Evolutionary conservation across 768 basidiomycete genomes (phyloP).

Genomic region (Guyanaporus albipodus): DNA sequence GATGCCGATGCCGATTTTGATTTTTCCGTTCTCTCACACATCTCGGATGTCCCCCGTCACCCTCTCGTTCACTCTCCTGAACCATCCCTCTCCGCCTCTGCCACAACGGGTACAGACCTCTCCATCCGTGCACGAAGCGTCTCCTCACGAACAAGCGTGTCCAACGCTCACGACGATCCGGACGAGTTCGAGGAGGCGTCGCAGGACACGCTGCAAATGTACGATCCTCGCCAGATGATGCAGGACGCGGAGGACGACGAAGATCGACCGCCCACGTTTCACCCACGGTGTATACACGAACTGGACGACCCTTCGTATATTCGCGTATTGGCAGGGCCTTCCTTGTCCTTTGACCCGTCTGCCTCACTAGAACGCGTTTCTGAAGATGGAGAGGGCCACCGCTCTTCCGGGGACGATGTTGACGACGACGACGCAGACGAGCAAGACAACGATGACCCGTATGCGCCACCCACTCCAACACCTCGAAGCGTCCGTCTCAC

Average conservation of each 20-base stretch:
- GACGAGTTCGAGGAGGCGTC: constrained; percentile 11
- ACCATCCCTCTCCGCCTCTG: constrained; percentile 31
- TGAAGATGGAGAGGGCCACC: not conserved
- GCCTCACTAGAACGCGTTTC: not conserved
- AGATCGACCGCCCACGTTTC: constrained; percentile 24
- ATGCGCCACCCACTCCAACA: constrained; percentile 19
- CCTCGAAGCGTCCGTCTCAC: constrained; percentile 40
- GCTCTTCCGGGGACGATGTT: not conserved
- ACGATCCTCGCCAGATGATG: constrained; percentile 24
- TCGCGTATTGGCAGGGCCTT: constrained; percentile 8
- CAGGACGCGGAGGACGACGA: constrained; percentile 29
- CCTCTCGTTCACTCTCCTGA: constrained; percentile 32
- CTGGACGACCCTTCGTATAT: constrained; percentile 37
- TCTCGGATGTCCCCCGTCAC: constrained; percentile 29
- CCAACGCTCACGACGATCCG: constrained; percentile 8
- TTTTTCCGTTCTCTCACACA: constrained; percentile 20
- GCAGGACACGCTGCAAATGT: constrained; percentile 15
- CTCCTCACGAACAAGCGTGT: constrained; percentile 24
- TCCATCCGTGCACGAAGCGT: constrained; percentile 28
- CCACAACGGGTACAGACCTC: constrained; percentile 33
- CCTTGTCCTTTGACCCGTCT: constrained; percentile 3
- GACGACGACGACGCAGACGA: not conserved
- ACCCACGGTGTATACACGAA: constrained; percentile 54
- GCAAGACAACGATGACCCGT: constrained; percentile 12
- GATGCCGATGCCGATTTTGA: not conserved